phyloP scores from a whole-genome alignment of 2,329 filamentous ascomycete genomes.

The Apiospora phragmitis region DNA sequence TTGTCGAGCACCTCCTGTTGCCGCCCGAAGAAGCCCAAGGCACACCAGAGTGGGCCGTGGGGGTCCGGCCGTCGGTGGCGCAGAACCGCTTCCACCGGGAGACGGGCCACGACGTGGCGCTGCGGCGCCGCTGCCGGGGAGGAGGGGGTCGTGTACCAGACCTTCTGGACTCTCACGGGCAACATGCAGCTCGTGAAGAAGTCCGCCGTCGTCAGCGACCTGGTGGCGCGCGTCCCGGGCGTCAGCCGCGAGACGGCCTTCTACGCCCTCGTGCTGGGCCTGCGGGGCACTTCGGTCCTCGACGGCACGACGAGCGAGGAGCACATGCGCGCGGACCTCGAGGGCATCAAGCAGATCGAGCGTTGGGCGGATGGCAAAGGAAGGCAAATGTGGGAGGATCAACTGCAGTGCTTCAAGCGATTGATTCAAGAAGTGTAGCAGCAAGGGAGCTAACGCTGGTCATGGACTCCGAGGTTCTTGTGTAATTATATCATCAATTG shows the following conservation, averaged over 20 bases:
- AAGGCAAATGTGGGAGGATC: slow-evolving; percentile 12
- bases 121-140: slow-evolving; percentile 55
- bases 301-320: slow-evolving; percentile 46
- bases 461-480: background rate
- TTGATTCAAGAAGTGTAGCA: background rate
- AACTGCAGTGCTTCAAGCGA: background rate
- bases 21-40: slow-evolving; percentile 9
- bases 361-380: slow-evolving; percentile 44
- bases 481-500: background rate
- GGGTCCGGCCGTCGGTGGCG: slow-evolving; percentile 55
- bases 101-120: slow-evolving; percentile 58
- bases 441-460: background rate
- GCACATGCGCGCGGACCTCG: slow-evolving; percentile 53
- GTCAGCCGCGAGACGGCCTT: slow-evolving; percentile 39
- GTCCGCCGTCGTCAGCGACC: slow-evolving; percentile 43
- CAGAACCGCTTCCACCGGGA: slow-evolving; percentile 73
- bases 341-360: slow-evolving; percentile 41
- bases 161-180: slow-evolving; percentile 55
- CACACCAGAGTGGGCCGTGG: slow-evolving; percentile 17
- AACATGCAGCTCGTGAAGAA: slow-evolving; percentile 42
- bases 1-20: slow-evolving; percentile 53
- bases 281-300: slow-evolving; percentile 43
- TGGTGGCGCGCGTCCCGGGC: slow-evolving; percentile 46
- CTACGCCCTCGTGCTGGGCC: slow-evolving; percentile 50
- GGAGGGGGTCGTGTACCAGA: slow-evolving; percentile 47